These are phyloP conservation scores for Quillaja saponaria DNA, from an alignment of 306 rosid genomes.

Conservation along the genomic window DNA sequence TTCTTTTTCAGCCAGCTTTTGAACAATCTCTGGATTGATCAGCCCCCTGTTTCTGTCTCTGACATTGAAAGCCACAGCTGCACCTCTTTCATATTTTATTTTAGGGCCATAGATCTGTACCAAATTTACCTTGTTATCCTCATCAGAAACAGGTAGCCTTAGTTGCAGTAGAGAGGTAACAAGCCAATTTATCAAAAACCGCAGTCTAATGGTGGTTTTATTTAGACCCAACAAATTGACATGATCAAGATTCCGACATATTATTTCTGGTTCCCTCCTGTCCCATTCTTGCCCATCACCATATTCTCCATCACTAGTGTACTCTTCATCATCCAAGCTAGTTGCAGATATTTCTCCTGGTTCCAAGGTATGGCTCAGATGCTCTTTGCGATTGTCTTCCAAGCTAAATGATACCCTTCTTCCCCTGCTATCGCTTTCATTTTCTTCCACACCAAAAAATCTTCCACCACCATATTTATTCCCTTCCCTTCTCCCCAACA, in stretches of 20 bases:
- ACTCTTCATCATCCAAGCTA: conserved; percentile 79
- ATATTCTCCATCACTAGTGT: conserved; percentile 70
- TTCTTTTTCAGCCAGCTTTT: conserved; percentile 88
- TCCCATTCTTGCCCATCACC: conserved; percentile 65
- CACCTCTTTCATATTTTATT: conserved; percentile 93
- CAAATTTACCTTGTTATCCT: conserved; percentile 48
- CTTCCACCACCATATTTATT: conserved; percentile 66
- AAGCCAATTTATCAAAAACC: conserved; percentile 92
- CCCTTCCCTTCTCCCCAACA: conserved; percentile 86
- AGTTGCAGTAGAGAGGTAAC: conserved; percentile 86
- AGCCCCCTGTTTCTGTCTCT: conserved; percentile 66
- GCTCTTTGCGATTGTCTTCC: conserved; percentile 70
- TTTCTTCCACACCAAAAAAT: conserved; percentile 76
- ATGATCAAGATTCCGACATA: conserved; percentile 76
- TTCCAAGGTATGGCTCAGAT: conserved; percentile 43
- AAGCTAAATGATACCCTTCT: conserved; percentile 81
- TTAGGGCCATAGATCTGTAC: conserved; percentile 91
- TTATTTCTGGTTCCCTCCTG: conserved; percentile 74
- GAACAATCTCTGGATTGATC: conserved; percentile 84
- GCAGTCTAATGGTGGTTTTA: conserved; percentile 78
- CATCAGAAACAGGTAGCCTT: conserved; percentile 55
- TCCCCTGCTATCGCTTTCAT: conserved; percentile 57
- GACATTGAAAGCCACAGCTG: conserved; percentile 90
- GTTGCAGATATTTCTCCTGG: conserved; percentile 64
- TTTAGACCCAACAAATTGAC: conserved; percentile 83